phyloP scores from a whole-genome alignment of 352 stramenopile genomes.

The Nothophytophthora sp. region DNA sequence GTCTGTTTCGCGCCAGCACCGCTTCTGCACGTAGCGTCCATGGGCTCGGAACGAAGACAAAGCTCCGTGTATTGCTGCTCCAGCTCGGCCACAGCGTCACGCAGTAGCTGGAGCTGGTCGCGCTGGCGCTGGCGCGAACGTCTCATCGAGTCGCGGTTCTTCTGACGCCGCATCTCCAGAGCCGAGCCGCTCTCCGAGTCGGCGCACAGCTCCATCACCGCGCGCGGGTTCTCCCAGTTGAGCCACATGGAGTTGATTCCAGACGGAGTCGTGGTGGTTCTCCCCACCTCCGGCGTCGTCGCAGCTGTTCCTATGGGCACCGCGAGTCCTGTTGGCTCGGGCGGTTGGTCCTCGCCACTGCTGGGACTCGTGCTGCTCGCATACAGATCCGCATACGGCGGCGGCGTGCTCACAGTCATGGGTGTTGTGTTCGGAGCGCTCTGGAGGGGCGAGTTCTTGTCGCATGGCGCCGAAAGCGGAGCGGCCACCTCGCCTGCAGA shows the following conservation, averaged over 20 bases:
- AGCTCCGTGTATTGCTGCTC: slow-evolving; percentile 32
- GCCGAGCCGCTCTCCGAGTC: slow-evolving; percentile 33
- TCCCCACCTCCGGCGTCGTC: not conserved
- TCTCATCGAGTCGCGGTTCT: slow-evolving; percentile 40
- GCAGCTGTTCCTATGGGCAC: too few species aligned
- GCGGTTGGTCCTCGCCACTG: slow-evolving; percentile 23
- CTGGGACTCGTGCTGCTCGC: slow-evolving; percentile 23
- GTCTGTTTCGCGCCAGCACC: not conserved
- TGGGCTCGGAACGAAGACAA: slow-evolving; percentile 18
- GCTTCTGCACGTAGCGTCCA: too few species aligned
- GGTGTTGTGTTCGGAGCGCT: not conserved
- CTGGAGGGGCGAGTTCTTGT: not conserved
- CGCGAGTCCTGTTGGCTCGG: slow-evolving; percentile 1
- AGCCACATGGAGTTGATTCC: slow-evolving; percentile 43
- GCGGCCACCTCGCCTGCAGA: slow-evolving; percentile 6
- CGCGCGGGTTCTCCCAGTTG: slow-evolving; percentile 34
- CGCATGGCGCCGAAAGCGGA: not conserved
- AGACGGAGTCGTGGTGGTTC: not conserved
- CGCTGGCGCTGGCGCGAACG: slow-evolving; percentile 30
- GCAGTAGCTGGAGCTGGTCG: slow-evolving; percentile 29
- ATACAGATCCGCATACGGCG: slow-evolving; percentile 1
- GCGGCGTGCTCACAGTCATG: not conserved
- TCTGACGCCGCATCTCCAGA: slow-evolving; percentile 11
- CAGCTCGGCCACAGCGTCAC: slow-evolving; percentile 21
- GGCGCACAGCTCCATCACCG: slow-evolving; percentile 31